Evolutionary conservation across 1,139 yeast species (phyloP), one percentile per base, ranked within the genome.

Genomic region (Zhuliangozyma parablackwelliae): DNA sequence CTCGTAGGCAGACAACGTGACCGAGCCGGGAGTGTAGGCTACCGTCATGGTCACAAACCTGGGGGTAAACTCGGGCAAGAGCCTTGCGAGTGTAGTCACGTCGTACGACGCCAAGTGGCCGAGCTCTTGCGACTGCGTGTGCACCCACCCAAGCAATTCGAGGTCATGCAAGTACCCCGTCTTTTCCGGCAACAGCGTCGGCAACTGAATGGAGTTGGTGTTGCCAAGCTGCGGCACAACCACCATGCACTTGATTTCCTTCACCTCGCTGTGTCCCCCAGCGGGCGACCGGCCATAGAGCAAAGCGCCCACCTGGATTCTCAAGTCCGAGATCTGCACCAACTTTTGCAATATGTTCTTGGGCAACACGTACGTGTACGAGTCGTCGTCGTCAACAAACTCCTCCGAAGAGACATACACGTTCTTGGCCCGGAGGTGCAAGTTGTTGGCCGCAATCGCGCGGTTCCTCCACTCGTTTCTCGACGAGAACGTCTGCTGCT

Each of bases 391-490:
- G 39, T 71, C 80, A 30, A 69, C 71, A 45, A 75, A 75, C 25
- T 74, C 78, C 29, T 65, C 69, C 6, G 87, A 71, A 1, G 65
- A 46, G 5, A 89, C 86, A 54, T 77, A 86, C 10, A 92, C 77
- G 53, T 86, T 83, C 56, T 83, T 84, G 10, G 90, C 69, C 37
- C 96, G 78, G 53, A 85, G 63, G 50, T 83, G 83, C 35, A 92
- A 65, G 48, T 79, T 74, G 35, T 86, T 75, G 0, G 95, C 75
- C 1, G 95, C 82, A 39, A 94, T 77, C 0, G 97, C 97, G 31
- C 95, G 67, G 41, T 75, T 75, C 49, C 97, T 75, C 99, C 99
- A 92, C 55, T 90, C 96, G 29, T 89, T 82, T 56, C 81, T 82
- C 3, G 97, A 87, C 30, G 82, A 72, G 54, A 92, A 92, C 3